A percentile compares a stretch with the other conserved stretches of the same genome.
These are phyloP conservation scores for Yarrowia hollandica DNA, from an alignment of 805 yeast genomes.

Conservation along the genomic window DNA sequence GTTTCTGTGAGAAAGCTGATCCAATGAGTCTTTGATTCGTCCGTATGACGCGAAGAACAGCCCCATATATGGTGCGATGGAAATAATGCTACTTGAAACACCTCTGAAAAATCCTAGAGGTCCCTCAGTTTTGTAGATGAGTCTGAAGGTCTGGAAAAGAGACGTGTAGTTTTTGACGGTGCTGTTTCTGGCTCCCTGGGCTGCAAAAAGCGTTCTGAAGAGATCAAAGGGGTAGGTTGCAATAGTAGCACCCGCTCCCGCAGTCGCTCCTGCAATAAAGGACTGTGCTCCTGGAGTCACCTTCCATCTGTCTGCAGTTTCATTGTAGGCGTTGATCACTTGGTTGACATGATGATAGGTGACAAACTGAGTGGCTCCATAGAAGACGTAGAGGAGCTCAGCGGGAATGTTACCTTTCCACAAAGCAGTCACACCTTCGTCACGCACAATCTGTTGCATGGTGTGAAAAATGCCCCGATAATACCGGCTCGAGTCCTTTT, in stretches of 20 bases:
- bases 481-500: constrained; percentile 40
- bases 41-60: constrained; percentile 72
- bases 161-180: constrained; percentile 37
- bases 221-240: constrained; percentile 87
- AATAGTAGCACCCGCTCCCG: constrained; percentile 74
- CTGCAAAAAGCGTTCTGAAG: constrained; percentile 82
- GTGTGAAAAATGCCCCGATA: constrained; percentile 43
- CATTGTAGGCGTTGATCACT: constrained; percentile 40
- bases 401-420: constrained; percentile 99
- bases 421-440: constrained; percentile 74
- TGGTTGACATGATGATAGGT: constrained; percentile 60
- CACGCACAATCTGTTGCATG: constrained; percentile 47
- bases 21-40: constrained; percentile 43
- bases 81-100: constrained; percentile 51
- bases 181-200: constrained; percentile 45
- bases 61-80: constrained; percentile 72
- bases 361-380: constrained; percentile 84
- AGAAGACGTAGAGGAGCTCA: constrained; percentile 74
- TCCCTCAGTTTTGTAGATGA: constrained; percentile 48
- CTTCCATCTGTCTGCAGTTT: constrained; percentile 30
- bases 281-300: constrained; percentile 48
- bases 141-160: constrained; percentile 38
- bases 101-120: constrained; percentile 53
- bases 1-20: constrained; percentile 30
- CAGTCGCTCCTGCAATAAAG: constrained; percentile 65